Percentiles rank a stretch among this genome's conserved stretches.
phyloP scores from a whole-genome alignment of 768 basidiomycete genomes.

The Antrodiella citrinella region DNA sequence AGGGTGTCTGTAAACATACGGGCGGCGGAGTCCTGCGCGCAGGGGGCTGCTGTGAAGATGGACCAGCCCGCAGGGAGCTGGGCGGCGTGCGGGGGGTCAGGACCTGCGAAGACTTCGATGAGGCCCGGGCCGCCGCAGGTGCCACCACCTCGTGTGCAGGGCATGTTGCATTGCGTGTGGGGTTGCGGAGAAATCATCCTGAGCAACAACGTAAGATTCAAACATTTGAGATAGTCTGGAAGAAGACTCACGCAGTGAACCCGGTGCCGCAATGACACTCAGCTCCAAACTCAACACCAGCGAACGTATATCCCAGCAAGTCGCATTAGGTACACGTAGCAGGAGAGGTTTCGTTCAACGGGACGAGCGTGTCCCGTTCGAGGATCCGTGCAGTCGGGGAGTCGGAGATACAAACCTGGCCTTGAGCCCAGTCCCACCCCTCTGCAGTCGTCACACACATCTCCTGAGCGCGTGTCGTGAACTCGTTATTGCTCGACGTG shows the following conservation, averaged over 20 bases:
- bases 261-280: constrained; percentile 20
- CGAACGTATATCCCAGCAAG: constrained; percentile 12
- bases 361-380: neutral
- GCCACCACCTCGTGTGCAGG: constrained; percentile 10
- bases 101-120: constrained; percentile 11
- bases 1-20: neutral
- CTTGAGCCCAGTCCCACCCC: neutral
- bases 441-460: neutral
- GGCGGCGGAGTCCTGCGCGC: neutral
- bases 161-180: constrained; percentile 14
- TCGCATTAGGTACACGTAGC: constrained; percentile 15
- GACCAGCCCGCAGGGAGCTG: neutral
- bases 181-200: neutral
- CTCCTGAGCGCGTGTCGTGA: neutral
- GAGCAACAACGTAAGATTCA: neutral
- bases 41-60: neutral
- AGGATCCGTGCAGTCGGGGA: neutral
- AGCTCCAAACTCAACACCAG: constrained; percentile 18
- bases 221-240: neutral
- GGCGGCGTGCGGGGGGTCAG: neutral
- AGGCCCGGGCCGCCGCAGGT: constrained; percentile 16
- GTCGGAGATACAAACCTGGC: neutral
- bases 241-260: constrained; percentile 3
- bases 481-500: neutral
- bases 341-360: constrained; percentile 10